Conservation (phyloP, 768 basidiomycete species). For the Leucogyrophana mollusca region DNA sequence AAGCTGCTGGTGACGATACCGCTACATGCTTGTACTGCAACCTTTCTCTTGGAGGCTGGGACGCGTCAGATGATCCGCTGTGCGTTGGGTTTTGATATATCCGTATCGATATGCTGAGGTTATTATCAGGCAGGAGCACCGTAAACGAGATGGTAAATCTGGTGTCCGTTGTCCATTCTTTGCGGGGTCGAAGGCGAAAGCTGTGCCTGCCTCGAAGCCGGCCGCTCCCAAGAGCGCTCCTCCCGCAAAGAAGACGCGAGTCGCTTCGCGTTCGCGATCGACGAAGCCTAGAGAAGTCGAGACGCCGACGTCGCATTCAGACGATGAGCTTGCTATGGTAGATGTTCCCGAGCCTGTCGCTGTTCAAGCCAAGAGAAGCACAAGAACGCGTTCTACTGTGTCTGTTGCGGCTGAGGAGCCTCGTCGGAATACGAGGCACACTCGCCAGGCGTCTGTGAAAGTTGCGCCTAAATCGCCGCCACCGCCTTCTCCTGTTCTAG, state of each 20-base stretch:
- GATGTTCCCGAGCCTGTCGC: constrained; percentile 14
- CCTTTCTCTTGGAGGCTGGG: constrained; percentile 82
- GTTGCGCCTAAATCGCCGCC: constrained; percentile 7
- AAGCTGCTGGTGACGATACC: constrained; percentile 67
- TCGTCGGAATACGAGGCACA: constrained; percentile 18
- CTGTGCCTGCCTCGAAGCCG: constrained; percentile 36
- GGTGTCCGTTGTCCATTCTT: constrained; percentile 45
- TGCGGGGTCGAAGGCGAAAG: constrained; percentile 27
- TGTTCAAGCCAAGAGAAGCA: constrained; percentile 8
- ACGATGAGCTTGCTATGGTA: constrained; percentile 19
- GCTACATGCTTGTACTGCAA: constrained; percentile 87
- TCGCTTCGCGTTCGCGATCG: constrained; percentile 28
- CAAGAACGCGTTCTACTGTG: constrained; percentile 17
- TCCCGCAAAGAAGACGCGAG: constrained; percentile 4
- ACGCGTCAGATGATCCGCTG: constrained; percentile 83
- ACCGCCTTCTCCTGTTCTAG: constrained; percentile 14
- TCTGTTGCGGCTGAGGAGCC: constrained; percentile 20
- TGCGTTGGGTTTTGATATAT: constrained; percentile 39
- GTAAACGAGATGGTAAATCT: constrained; percentile 57
- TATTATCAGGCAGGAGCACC: constrained; percentile 65
- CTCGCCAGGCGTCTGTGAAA: constrained; percentile 22
- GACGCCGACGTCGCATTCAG: constrained; percentile 23
- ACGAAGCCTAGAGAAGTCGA: constrained; percentile 32
- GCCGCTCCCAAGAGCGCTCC: constrained; percentile 10
- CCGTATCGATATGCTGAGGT: constrained; percentile 2